A percentile compares a stretch with the other conserved stretches of the same genome.
These are phyloP conservation scores for Suillus weaverae DNA, from an alignment of 768 basidiomycete genomes.

Conservation along the genomic window DNA sequence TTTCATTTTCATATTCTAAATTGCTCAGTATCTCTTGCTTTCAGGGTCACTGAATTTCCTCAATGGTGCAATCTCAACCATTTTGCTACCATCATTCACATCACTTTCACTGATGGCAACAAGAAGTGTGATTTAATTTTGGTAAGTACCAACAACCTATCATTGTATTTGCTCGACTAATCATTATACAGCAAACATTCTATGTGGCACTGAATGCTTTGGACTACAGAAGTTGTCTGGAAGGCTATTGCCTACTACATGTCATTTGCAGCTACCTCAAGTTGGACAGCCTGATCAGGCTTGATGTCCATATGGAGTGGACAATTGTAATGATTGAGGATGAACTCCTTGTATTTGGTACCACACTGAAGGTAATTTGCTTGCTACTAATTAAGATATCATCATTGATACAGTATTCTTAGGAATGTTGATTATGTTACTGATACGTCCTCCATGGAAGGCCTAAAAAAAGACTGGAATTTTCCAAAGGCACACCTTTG, in stretches of 20 bases:
- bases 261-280: slow-evolving; percentile 33
- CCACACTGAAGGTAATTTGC: slow-evolving; percentile 1
- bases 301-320: slow-evolving; percentile 33
- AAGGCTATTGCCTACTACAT: slow-evolving; percentile 28
- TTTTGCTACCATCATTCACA: slow-evolving; percentile 8
- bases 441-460: too few species aligned
- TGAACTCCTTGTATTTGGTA: slow-evolving; percentile 20
- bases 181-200: neutral
- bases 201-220: slow-evolving; percentile 9
- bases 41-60: neutral
- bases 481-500: slow-evolving; percentile 30
- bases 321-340: slow-evolving; percentile 22
- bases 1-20: neutral
- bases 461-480: too few species aligned
- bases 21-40: neutral
- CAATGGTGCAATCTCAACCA: neutral
- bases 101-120: slow-evolving; percentile 33
- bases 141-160: slow-evolving; percentile 18
- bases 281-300: slow-evolving; percentile 27
- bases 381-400: too few species aligned
- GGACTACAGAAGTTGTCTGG: neutral
- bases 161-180: neutral
- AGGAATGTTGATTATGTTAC: too few species aligned
- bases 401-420: too few species aligned
- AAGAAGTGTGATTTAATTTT: slow-evolving; percentile 38